phyloP scores from a whole-genome alignment of 495 filamentous ascomycete species.

The Neurospora sp. region DNA sequence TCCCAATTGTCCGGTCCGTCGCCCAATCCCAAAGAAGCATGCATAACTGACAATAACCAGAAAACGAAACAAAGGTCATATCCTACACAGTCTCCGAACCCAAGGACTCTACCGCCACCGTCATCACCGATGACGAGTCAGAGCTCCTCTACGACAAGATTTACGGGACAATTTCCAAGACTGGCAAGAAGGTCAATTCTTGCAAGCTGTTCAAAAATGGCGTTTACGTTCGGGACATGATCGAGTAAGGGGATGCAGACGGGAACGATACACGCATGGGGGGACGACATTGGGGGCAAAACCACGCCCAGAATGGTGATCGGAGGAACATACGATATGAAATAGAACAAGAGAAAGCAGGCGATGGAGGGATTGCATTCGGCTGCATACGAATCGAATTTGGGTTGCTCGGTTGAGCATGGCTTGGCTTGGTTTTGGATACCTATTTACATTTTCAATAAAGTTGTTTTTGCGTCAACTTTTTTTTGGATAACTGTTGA shows the following conservation, averaged over 20 bases:
- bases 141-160: too few relatives aligned
- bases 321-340: background rate
- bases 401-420: background rate
- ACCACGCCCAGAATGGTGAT: background rate
- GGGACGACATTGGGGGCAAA: background rate
- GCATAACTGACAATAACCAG: conserved; percentile 14
- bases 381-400: background rate
- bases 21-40: background rate
- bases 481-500: background rate
- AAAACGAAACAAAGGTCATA: background rate
- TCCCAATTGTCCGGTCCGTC: background rate
- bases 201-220: conserved; percentile 40
- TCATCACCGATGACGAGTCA: conserved; percentile 47
- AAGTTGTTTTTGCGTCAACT: background rate
- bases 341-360: background rate
- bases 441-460: background rate
- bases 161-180: conserved; percentile 35
- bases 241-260: background rate
- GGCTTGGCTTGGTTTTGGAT: background rate
- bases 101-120: conserved; percentile 2
- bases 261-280: background rate
- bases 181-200: conserved; percentile 77
- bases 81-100: background rate
- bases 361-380: background rate
- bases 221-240: background rate